Conservation (phyloP, 2,329 filamentous ascomycete genomes). For the Blumeria graminis region DNA sequence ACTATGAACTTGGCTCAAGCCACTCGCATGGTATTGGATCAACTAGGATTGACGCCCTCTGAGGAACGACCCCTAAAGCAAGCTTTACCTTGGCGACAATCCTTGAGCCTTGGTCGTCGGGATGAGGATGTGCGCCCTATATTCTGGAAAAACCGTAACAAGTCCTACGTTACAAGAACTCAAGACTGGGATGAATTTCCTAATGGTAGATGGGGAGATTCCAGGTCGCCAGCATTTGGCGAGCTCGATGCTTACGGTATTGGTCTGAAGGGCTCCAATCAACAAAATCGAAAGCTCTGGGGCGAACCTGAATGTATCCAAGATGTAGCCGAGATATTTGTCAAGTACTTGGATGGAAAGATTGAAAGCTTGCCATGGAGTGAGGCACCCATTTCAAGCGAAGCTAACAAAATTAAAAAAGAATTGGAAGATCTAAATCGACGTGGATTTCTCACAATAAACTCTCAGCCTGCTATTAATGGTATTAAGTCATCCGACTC, state of each 20-base stretch:
- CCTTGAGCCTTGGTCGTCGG: constrained; percentile 64
- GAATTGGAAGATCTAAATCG: constrained; percentile 63
- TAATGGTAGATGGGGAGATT: constrained; percentile 96
- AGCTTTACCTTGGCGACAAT: constrained; percentile 88
- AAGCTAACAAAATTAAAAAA: constrained; percentile 54
- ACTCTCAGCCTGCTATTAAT: constrained; percentile 88
- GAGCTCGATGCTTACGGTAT: constrained; percentile 89
- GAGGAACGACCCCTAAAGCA: constrained; percentile 59
- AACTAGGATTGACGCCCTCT: constrained; percentile 60
- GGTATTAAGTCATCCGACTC: constrained; percentile 72
- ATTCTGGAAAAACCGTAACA: constrained; percentile 95
- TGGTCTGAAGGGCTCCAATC: constrained; percentile 79
- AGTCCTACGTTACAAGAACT: constrained; percentile 83
- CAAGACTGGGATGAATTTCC: constrained; percentile 99
- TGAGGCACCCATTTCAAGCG: constrained; percentile 61
- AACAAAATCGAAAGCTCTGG: constrained; percentile 89
- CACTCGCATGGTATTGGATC: constrained; percentile 80
- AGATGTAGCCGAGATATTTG: constrained; percentile 65
- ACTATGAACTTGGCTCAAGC: constrained; percentile 97
- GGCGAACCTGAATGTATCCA: constrained; percentile 57
- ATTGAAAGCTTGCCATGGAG: constrained; percentile 81
- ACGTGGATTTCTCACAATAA: constrained; percentile 78
- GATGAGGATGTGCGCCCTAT: constrained; percentile 93
- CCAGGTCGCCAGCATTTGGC: constrained; percentile 83
- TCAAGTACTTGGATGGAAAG: constrained; percentile 60